phyloP scores from a whole-genome alignment of 148 eudicot species.

The Vaccinium macrocarpon region DNA sequence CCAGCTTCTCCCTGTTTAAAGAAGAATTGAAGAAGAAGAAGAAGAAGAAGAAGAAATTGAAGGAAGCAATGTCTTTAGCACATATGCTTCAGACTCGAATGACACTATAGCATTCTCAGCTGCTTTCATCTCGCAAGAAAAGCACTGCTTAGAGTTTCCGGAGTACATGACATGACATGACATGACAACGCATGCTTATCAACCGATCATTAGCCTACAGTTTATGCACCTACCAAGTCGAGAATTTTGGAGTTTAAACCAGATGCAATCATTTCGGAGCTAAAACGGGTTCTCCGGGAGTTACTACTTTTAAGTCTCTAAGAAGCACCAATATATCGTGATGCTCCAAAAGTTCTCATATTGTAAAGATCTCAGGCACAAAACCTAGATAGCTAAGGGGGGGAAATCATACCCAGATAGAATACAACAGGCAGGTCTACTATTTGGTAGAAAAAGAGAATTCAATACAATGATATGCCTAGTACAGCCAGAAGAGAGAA shows the following conservation, averaged over 20 bases:
- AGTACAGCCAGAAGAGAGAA: not conserved
- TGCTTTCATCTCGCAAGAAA: constrained; percentile 5
- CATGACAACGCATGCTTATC: not conserved
- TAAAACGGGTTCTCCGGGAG: not conserved
- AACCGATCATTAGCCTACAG: not conserved
- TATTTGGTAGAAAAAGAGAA: not conserved
- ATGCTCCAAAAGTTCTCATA: not conserved
- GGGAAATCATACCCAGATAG: not conserved
- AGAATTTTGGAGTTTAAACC: not conserved
- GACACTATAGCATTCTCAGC: not conserved
- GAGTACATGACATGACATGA: not conserved
- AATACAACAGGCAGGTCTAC: not conserved
- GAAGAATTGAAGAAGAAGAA: not conserved
- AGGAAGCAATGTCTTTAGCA: not conserved
- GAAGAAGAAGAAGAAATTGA: not conserved
- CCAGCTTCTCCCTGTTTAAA: not conserved
- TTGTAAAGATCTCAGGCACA: not conserved
- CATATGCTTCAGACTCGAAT: not conserved
- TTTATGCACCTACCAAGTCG: not conserved
- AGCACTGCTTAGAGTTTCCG: not conserved
- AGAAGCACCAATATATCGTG: not conserved
- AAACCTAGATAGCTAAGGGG: not conserved
- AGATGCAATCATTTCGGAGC: not conserved
- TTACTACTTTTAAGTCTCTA: not conserved
- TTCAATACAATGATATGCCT: not conserved